phyloP scores from a whole-genome alignment of 805 yeast species.

The Phaffomyces thermotolerans region DNA sequence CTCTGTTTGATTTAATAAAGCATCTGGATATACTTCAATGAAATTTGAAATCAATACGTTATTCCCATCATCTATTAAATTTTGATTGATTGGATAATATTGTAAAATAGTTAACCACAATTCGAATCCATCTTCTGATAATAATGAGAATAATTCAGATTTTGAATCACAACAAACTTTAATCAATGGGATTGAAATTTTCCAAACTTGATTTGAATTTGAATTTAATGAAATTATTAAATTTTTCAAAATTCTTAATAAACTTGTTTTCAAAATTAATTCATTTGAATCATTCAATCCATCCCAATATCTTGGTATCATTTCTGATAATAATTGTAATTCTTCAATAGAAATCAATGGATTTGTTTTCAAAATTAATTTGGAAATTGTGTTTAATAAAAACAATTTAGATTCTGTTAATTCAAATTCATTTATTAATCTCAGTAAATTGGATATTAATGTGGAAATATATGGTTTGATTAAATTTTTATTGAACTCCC shows the following conservation, averaged over 20 bases:
- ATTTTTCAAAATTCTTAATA: slow-evolving; percentile 50
- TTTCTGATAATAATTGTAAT: slow-evolving; percentile 41
- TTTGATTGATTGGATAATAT: slow-evolving; percentile 39
- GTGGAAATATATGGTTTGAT: slow-evolving; percentile 60
- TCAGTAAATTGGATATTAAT: slow-evolving; percentile 42
- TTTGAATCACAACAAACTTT: slow-evolving; percentile 52
- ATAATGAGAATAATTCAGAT: slow-evolving; percentile 45
- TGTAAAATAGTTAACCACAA: slow-evolving; percentile 70
- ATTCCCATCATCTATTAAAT: slow-evolving; percentile 2
- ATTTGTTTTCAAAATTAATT: slow-evolving; percentile 55
- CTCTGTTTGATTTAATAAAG: slow-evolving; percentile 66
- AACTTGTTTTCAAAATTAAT: slow-evolving; percentile 41
- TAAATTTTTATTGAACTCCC: slow-evolving; percentile 68
- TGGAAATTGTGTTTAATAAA: slow-evolving; percentile 59
- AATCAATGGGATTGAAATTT: slow-evolving; percentile 59
- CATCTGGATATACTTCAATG: slow-evolving; percentile 38
- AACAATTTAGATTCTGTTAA: slow-evolving; percentile 73
- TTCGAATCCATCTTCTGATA: slow-evolving; percentile 83
- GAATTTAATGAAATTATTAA: slow-evolving; percentile 49
- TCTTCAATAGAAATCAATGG: slow-evolving; percentile 50
- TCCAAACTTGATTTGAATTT: slow-evolving; percentile 41
- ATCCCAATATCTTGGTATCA: slow-evolving; percentile 80
- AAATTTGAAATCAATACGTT: slow-evolving; percentile 16
- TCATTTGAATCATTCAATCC: slow-evolving; percentile 37
- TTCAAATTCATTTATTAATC: slow-evolving; percentile 41